A percentile compares a stretch with the other conserved stretches of the same genome.
Evolutionary conservation across 2,329 filamentous ascomycete species (phyloP).

Genomic region (Pyricularia pennisetigena): DNA sequence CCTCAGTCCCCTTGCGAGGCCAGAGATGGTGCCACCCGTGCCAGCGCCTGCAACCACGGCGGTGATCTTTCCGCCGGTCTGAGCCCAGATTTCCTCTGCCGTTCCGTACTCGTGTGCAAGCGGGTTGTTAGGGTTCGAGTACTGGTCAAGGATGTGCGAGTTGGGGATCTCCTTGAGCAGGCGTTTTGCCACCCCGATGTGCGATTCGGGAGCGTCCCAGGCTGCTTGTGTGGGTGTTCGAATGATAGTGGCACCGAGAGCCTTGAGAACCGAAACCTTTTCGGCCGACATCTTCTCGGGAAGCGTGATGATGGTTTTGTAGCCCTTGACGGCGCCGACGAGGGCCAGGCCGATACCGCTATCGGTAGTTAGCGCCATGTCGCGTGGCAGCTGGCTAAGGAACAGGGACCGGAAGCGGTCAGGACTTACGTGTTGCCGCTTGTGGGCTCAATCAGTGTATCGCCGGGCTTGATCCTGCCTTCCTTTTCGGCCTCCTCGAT

Average conservation of each 20-base stretch:
- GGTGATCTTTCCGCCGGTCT: slow-evolving; percentile 74
- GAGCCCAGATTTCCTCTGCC: slow-evolving; percentile 90
- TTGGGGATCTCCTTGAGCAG: slow-evolving; percentile 94
- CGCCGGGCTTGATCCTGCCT: slow-evolving; percentile 91
- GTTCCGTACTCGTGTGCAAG: slow-evolving; percentile 89
- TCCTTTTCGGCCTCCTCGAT: slow-evolving; percentile 87
- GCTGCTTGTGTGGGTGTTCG: slow-evolving; percentile 93
- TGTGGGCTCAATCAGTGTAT: slow-evolving; percentile 95
- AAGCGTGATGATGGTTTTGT: slow-evolving; percentile 96
- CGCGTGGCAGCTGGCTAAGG: background rate
- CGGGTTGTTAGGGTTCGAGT: slow-evolving; percentile 85
- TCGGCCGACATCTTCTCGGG: slow-evolving; percentile 99
- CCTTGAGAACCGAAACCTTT: slow-evolving; percentile 90
- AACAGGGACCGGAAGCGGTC: background rate
- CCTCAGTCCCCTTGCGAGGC: slow-evolving; percentile 71
- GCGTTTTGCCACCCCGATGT: slow-evolving; percentile 87
- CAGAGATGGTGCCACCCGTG: slow-evolving; percentile 91
- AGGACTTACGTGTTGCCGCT: slow-evolving; percentile 74
- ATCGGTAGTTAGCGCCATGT: background rate
- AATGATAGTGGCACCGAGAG: slow-evolving; percentile 93
- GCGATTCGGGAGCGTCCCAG: slow-evolving; percentile 88
- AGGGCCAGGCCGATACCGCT: slow-evolving; percentile 86
- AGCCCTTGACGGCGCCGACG: slow-evolving; percentile 91
- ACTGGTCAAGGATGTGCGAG: slow-evolving; percentile 95
- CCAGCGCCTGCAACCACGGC: slow-evolving; percentile 86